Evolutionary conservation across 768 basidiomycete genomes (phyloP).

Genomic region (Pleurotus pulmonarius): DNA sequence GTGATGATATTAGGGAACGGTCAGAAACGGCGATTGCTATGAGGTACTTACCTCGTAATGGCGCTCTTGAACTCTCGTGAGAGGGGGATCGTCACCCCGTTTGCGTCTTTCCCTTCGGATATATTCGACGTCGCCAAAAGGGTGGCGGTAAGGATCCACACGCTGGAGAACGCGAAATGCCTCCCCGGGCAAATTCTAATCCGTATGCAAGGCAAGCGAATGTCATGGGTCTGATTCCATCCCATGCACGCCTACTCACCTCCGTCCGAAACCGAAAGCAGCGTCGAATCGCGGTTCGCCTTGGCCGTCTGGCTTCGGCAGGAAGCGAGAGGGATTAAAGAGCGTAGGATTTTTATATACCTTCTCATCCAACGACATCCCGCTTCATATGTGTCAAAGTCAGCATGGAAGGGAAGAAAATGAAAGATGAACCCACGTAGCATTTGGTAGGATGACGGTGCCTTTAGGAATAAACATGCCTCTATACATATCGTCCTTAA

Average conservation of each 20-base stretch:
- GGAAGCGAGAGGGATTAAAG: constrained; percentile 49
- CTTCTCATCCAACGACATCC: constrained; percentile 18
- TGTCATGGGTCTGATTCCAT: not conserved
- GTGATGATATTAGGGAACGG: no score
- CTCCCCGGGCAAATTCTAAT: constrained; percentile 51
- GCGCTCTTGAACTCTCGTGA: not conserved
- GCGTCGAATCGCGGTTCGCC: constrained; percentile 37
- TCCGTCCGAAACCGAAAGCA: constrained; percentile 55
- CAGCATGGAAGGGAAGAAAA: no score
- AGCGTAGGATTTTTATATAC: constrained; percentile 35
- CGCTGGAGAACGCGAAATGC: constrained; percentile 42
- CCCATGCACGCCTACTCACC: constrained; percentile 25
- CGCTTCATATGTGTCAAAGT: no score
- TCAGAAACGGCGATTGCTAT: no score
- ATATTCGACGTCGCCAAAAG: constrained; percentile 45
- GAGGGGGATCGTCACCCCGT: constrained; percentile 29
- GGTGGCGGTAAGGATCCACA: constrained; percentile 42
- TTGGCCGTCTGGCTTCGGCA: constrained; percentile 25
- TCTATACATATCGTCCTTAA: not conserved
- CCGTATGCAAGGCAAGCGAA: no score
- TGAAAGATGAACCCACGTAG: no score
- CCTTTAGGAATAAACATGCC: constrained; percentile 29
- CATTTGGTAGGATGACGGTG: constrained; percentile 25
- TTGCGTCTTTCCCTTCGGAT: constrained; percentile 31
- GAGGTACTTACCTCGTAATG: not conserved